Conservation (phyloP, 495 filamentous ascomycete species). For the Aspergillus nidulans region DNA sequence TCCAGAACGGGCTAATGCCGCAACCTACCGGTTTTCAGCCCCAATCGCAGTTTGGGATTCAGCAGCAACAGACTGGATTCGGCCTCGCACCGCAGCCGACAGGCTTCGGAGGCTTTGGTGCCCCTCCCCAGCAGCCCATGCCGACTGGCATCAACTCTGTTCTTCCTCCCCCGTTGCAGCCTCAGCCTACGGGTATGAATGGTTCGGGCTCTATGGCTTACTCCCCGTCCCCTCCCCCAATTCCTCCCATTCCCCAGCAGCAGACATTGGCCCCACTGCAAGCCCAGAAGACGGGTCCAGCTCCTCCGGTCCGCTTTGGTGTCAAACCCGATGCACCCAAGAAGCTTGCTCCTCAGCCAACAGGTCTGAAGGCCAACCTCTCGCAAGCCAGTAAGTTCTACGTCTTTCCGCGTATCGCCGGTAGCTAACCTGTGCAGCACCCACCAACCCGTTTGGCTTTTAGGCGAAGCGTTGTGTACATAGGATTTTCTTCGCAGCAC, state of each 20-base stretch:
- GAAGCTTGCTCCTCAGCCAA: slow-evolving; percentile 82
- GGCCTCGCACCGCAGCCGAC: slow-evolving; percentile 61
- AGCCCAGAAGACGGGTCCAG: slow-evolving; percentile 90
- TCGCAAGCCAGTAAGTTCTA: slow-evolving; percentile 86
- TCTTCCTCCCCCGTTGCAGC: slow-evolving; percentile 41
- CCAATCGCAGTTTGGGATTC: slow-evolving; percentile 49
- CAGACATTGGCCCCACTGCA: slow-evolving; percentile 56
- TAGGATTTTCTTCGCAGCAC: slow-evolving; percentile 20
- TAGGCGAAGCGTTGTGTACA: slow-evolving; percentile 37
- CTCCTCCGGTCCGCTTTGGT: slow-evolving; percentile 86
- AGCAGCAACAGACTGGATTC: slow-evolving; percentile 51
- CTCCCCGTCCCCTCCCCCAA: slow-evolving; percentile 32
- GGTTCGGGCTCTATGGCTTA: slow-evolving; percentile 48
- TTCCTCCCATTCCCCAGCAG: slow-evolving; percentile 46
- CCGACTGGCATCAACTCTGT: slow-evolving; percentile 45
- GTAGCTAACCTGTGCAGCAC: slow-evolving; percentile 53
- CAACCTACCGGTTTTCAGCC: slow-evolving; percentile 51
- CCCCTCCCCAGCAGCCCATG: slow-evolving; percentile 47
- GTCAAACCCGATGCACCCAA: slow-evolving; percentile 61
- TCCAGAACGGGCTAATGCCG: slow-evolving; percentile 43
- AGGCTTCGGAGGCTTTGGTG: slow-evolving; percentile 49
- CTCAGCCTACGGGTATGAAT: slow-evolving; percentile 55
- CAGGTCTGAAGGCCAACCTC: slow-evolving; percentile 84
- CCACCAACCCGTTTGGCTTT: slow-evolving; percentile 90
- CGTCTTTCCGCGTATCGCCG: slow-evolving; percentile 1